These are phyloP conservation scores for Polychaeton citri DNA, from an alignment of 2,329 filamentous ascomycete genomes.

Conservation along the genomic window DNA sequence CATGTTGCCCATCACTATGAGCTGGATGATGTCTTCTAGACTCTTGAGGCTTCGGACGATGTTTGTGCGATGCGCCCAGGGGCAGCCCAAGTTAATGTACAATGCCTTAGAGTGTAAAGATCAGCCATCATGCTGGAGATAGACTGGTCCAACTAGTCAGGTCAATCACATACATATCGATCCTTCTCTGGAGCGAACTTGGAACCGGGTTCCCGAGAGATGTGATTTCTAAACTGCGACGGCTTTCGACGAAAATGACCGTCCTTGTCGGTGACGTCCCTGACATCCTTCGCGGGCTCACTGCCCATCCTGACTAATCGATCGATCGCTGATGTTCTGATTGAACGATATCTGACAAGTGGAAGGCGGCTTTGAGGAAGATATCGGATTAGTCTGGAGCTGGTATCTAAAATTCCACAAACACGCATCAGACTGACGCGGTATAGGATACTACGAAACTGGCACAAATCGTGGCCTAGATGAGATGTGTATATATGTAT, in stretches of 20 bases:
- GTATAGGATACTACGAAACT: no score
- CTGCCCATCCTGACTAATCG: no score
- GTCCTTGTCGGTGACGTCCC: conserved; percentile 24
- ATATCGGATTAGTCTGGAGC: no score
- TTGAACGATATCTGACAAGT: no score
- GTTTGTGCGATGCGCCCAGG: conserved; percentile 45
- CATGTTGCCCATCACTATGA: conserved; percentile 32
- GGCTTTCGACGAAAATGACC: conserved; percentile 41
- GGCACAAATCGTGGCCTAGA: no score
- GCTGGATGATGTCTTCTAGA: conserved; percentile 35
- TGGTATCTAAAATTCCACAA: no score
- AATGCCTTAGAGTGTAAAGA: no score
- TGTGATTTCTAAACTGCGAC: conserved; percentile 41
- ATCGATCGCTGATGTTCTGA: no score
- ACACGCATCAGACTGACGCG: no score
- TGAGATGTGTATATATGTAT: no score
- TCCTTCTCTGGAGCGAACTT: conserved; percentile 45
- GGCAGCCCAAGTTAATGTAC: conserved; percentile 48
- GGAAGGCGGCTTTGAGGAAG: no score
- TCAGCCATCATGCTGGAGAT: not conserved
- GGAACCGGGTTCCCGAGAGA: conserved; percentile 39
- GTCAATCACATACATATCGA: conserved; percentile 42
- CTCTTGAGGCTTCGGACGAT: conserved; percentile 38
- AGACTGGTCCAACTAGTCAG: no score
- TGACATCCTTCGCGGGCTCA: not conserved